Conservation (phyloP, 2,329 filamentous ascomycete genomes). For the Verticillium isaacii region DNA sequence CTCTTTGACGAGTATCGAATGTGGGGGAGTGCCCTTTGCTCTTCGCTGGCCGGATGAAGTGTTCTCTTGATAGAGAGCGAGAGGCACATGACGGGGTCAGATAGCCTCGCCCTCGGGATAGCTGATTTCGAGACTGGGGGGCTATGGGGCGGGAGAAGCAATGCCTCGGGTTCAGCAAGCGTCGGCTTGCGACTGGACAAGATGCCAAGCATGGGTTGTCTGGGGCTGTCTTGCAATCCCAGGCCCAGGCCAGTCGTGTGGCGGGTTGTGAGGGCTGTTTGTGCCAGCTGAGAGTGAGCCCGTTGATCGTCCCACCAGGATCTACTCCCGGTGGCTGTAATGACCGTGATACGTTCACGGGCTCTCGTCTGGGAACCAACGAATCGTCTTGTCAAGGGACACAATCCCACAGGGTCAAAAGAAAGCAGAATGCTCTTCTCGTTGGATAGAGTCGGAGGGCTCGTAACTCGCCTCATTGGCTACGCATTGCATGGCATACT, state of each 20-base stretch:
- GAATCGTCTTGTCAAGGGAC: not conserved
- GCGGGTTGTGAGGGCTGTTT: not conserved
- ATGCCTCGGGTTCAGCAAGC: not conserved
- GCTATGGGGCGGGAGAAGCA: not conserved
- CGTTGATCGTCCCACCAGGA: not conserved
- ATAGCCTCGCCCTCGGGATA: not conserved
- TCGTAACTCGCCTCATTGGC: not conserved
- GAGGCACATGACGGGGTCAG: not conserved
- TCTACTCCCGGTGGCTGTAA: not conserved
- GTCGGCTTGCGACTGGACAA: not conserved
- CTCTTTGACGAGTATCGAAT: not conserved
- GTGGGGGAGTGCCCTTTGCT: too few species aligned
- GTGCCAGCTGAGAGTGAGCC: not conserved
- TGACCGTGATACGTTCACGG: not conserved
- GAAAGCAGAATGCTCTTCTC: not conserved
- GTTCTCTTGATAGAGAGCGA: not conserved
- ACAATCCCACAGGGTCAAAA: not conserved
- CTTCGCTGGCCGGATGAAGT: too few species aligned
- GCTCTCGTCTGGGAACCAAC: not conserved
- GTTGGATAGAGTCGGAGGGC: not conserved
- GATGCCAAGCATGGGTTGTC: slow-evolving; percentile 1
- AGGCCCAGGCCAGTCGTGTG: not conserved
- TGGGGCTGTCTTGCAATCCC: not conserved
- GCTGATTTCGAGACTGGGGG: not conserved
- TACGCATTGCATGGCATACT: not conserved